These are phyloP conservation scores for Larix kaempferi DNA, from an alignment of 75 land plant genomes.

Conservation along the genomic window DNA sequence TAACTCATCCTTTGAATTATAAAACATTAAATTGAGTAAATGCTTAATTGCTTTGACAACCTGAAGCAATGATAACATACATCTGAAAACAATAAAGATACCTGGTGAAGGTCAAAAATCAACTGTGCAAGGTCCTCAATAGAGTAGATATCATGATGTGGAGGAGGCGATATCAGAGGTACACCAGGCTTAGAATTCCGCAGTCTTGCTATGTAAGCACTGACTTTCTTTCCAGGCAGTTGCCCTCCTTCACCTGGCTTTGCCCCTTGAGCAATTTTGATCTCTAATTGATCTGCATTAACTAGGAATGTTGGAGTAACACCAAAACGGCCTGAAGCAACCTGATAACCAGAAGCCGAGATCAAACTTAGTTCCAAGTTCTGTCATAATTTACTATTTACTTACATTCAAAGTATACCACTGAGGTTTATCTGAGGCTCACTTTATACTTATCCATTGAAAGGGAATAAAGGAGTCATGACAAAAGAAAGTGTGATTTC, in stretches of 20 bases:
- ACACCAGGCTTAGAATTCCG: slow-evolving; percentile 98
- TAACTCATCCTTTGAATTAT: neutral
- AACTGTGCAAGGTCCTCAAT: slow-evolving; percentile 99
- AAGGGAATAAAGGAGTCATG: neutral
- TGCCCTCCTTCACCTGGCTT: slow-evolving; percentile 99
- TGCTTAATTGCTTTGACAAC: neutral
- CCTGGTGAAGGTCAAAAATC: slow-evolving; percentile 99
- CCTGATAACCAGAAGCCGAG: slow-evolving; percentile 36
- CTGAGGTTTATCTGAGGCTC: neutral
- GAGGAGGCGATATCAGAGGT: slow-evolving; percentile 98
- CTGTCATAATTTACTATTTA: neutral
- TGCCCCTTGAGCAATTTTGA: slow-evolving; percentile 99
- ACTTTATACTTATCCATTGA: neutral
- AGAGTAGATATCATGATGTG: slow-evolving; percentile 99
- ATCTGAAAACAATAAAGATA: slow-evolving; percentile 12
- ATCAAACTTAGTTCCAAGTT: neutral
- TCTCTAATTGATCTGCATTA: slow-evolving; percentile 95
- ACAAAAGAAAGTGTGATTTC: neutral
- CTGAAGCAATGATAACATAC: slow-evolving; percentile 3
- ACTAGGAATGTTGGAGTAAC: slow-evolving; percentile 95
- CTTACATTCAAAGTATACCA: neutral
- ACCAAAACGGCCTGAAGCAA: slow-evolving; percentile 99
- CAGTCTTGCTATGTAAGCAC: slow-evolving; percentile 89
- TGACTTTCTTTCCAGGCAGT: slow-evolving; percentile 98
- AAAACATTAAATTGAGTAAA: neutral